phyloP scores from a whole-genome alignment of 1,284 basidiomycete species.

The Vanrija sp. region DNA sequence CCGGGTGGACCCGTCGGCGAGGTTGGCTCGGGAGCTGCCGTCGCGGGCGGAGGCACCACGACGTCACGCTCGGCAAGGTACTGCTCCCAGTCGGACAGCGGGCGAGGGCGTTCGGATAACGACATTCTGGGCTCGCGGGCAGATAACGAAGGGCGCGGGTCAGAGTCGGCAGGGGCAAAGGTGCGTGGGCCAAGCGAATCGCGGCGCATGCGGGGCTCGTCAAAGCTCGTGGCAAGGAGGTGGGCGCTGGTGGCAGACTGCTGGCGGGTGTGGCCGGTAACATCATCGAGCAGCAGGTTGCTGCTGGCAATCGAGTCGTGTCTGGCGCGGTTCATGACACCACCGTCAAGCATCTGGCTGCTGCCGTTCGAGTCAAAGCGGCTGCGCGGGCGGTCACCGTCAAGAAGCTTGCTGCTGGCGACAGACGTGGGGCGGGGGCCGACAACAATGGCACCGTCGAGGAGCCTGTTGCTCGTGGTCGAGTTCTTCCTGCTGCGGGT shows the following conservation, averaged over 20 bases:
- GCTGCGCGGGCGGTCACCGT: conserved; percentile 3
- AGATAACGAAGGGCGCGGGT: not conserved
- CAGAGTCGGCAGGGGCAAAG: not conserved
- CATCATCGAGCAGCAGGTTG: conserved; percentile 1
- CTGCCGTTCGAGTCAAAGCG: conserved; percentile 6
- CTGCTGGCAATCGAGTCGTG: conserved; percentile 1
- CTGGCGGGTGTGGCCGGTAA: not conserved
- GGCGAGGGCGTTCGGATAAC: too few species aligned
- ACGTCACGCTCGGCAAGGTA: conserved; percentile 38
- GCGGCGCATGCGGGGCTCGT: not conserved
- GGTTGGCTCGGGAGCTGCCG: not conserved
- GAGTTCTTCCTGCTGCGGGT: conserved; percentile 8
- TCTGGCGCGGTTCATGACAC: not conserved
- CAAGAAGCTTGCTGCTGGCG: not conserved
- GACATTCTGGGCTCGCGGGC: not conserved
- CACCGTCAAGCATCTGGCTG: conserved; percentile 4
- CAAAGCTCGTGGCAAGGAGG: not conserved
- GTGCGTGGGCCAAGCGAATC: conserved; percentile 3
- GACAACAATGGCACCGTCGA: not conserved
- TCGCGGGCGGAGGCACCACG: conserved; percentile 21
- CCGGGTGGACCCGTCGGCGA: not conserved
- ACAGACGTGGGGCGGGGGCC: too few species aligned
- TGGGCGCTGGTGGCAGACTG: not conserved
- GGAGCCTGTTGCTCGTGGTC: conserved; percentile 1
- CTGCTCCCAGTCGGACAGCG: conserved; percentile 34